phyloP scores from a whole-genome alignment of 345 rosid genomes.

The Dimocarpus longan region DNA sequence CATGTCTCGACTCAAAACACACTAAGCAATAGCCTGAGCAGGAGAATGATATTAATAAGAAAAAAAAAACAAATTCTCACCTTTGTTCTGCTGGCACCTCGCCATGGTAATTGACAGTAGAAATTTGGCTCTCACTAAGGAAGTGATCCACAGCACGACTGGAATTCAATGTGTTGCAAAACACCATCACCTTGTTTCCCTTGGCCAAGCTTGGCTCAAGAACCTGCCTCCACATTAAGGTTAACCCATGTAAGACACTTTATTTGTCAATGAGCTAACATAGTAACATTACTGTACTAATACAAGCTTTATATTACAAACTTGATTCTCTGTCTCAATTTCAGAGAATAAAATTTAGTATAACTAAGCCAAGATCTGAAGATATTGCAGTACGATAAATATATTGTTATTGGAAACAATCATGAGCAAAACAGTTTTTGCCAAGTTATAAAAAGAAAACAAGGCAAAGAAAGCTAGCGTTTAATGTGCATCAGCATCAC shows the following conservation, averaged over 20 bases:
- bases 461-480: not conserved
- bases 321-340: not conserved
- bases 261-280: slow-evolving; percentile 9
- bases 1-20: not conserved
- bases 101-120: slow-evolving; percentile 92
- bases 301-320: not conserved
- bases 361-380: not conserved
- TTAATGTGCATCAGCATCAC: not conserved
- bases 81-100: slow-evolving; percentile 96
- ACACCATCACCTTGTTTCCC: slow-evolving; percentile 95
- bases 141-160: slow-evolving; percentile 94
- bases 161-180: slow-evolving; percentile 88
- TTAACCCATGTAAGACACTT: slow-evolving; percentile 19
- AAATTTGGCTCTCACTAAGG: slow-evolving; percentile 75
- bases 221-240: slow-evolving; percentile 56
- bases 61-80: slow-evolving; percentile 35
- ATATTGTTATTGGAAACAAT: not conserved
- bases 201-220: slow-evolving; percentile 94
- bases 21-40: not conserved
- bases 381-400: not conserved
- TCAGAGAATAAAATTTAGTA: not conserved
- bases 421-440: not conserved
- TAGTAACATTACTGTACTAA: not conserved
- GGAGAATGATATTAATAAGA: not conserved
- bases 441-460: not conserved